Evolutionary conservation across 169 alveolate species (phyloP).

Genomic region (Toxoplasma gondii): DNA sequence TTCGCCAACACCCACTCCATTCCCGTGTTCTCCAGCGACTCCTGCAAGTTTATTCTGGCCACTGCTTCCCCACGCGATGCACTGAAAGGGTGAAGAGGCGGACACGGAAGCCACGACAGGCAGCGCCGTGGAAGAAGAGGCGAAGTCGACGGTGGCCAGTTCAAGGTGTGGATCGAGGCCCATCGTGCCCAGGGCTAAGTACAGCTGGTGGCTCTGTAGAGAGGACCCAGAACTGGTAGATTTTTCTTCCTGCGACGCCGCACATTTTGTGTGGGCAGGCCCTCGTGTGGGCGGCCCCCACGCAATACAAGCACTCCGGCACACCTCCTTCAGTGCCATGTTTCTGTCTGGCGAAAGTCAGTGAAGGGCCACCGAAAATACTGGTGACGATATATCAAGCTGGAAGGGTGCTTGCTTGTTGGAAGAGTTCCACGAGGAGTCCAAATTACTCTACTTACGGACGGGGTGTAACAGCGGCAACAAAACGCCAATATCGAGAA

Average conservation of each 20-base stretch:
- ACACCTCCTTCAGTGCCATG: slow-evolving; percentile 49
- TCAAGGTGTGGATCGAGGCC: slow-evolving; percentile 68
- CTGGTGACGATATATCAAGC: not conserved
- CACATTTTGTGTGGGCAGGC: not conserved
- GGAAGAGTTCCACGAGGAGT: too few species aligned
- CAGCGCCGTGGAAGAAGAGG: slow-evolving; percentile 35
- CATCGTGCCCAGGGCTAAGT: slow-evolving; percentile 63
- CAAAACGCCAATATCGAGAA: not conserved
- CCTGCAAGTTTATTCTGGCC: not conserved
- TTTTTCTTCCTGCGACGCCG: not conserved
- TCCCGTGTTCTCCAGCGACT: not conserved
- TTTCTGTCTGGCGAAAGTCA: not conserved
- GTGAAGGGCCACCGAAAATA: not conserved
- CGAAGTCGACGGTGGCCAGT: slow-evolving; percentile 45
- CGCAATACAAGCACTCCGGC: slow-evolving; percentile 61
- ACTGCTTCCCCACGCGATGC: slow-evolving; percentile 55
- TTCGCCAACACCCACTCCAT: not conserved
- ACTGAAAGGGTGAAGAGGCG: slow-evolving; percentile 60
- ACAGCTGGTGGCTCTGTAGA: slow-evolving; percentile 30
- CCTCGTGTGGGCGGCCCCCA: slow-evolving; percentile 60
- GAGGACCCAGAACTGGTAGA: not conserved
- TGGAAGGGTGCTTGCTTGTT: too few species aligned
- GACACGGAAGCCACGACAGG: slow-evolving; percentile 40
- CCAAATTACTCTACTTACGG: not conserved
- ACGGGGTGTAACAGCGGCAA: not conserved